phyloP scores from a whole-genome alignment of 306 rosid genomes.

The Crotalaria pallida region DNA sequence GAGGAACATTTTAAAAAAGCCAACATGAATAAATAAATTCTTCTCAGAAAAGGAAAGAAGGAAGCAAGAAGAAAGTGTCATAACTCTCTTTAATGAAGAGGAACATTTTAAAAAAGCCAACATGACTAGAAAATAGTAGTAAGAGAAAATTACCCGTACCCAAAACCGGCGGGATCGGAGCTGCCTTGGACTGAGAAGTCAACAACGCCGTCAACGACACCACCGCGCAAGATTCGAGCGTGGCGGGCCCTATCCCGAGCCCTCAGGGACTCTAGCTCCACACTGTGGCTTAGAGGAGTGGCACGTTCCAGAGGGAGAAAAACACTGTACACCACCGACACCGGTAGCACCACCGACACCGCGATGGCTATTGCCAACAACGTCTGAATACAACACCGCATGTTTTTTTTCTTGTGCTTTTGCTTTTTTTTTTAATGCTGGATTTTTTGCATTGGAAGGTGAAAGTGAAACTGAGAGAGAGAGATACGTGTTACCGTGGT shows the following conservation, averaged over 20 bases:
- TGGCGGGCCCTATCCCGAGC: slow-evolving; percentile 72
- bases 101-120: neutral
- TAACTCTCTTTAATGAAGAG: slow-evolving; percentile 10
- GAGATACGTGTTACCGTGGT: neutral
- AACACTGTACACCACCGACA: slow-evolving; percentile 38
- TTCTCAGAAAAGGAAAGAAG: neutral
- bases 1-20: too few relatives aligned
- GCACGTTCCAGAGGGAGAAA: slow-evolving; percentile 59
- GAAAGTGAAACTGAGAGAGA: neutral
- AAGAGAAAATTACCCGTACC: slow-evolving; percentile 50
- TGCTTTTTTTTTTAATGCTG: neutral
- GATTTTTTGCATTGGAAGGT: slow-evolving; percentile 40
- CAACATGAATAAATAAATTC: too few relatives aligned
- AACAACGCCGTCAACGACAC: slow-evolving; percentile 50
- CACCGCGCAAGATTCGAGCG: slow-evolving; percentile 63
- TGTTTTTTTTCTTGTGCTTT: slow-evolving; percentile 11
- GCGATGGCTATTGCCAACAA: slow-evolving; percentile 22
- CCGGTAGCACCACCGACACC: slow-evolving; percentile 14
- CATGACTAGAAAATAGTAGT: neutral
- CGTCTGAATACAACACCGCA: slow-evolving; percentile 37
- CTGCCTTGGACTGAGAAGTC: slow-evolving; percentile 77
- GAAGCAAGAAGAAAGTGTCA: neutral
- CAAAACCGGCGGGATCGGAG: slow-evolving; percentile 64
- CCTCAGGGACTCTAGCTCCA: slow-evolving; percentile 48
- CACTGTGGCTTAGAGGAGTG: slow-evolving; percentile 40